Evolutionary conservation across 139 green algal genomes (phyloP).

Genomic region (Chlorella sp.): DNA sequence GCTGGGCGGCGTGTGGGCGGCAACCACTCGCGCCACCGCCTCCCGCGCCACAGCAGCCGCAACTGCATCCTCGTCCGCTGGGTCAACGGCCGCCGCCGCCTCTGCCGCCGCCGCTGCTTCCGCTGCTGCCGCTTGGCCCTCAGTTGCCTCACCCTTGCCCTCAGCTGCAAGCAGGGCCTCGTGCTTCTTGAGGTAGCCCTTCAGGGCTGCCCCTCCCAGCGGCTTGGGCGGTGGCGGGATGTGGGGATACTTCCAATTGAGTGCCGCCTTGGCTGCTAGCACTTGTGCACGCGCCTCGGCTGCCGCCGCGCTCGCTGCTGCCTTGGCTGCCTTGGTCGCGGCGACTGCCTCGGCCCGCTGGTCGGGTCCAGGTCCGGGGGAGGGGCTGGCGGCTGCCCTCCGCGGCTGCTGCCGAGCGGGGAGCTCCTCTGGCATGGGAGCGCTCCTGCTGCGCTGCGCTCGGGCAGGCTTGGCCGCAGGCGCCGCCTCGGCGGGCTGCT

Average conservation of each 20-base stretch:
- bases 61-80: background rate
- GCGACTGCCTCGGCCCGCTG: background rate
- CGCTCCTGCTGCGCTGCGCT: conserved; percentile 8
- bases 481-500: background rate
- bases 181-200: conserved; percentile 8
- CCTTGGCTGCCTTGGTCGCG: background rate
- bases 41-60: background rate
- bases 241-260: conserved; percentile 9
- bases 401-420: background rate
- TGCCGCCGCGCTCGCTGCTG: background rate
- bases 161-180: conserved; percentile 6
- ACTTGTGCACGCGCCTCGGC: background rate
- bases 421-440: background rate
- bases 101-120: background rate
- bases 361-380: background rate
- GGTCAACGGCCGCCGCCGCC: background rate
- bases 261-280: background rate
- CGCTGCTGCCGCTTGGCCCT: background rate
- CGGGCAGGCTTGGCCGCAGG: background rate
- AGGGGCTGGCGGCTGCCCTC: background rate
- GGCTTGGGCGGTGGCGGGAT: conserved; percentile 19
- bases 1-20: background rate
- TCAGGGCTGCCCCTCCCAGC: background rate
- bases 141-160: too few relatives aligned
- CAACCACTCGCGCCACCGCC: background rate